Percentiles rank a stretch among this genome's conserved stretches.
Conservation (phyloP, 2,329 filamentous ascomycete species). For the Fonsecaea pugnacius region DNA sequence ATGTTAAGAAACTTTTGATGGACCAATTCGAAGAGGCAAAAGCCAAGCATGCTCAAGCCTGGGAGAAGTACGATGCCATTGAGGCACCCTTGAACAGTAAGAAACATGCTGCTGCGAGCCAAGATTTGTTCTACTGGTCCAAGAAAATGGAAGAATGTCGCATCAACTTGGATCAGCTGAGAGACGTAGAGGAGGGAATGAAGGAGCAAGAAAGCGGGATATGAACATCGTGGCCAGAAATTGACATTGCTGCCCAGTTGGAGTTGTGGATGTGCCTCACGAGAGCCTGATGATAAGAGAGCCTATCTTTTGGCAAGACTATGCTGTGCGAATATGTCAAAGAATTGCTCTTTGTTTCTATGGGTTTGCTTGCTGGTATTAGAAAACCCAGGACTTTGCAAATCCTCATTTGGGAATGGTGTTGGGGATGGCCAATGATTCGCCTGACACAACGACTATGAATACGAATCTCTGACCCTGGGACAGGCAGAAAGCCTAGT, state of each 20-base stretch:
- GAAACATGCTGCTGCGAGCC: constrained; percentile 35
- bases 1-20: constrained; percentile 79
- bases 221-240: background rate
- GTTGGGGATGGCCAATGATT: background rate
- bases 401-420: background rate
- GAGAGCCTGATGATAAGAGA: background rate
- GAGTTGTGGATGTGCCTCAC: background rate
- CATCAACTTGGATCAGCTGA: constrained; percentile 37
- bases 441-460: background rate
- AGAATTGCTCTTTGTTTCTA: background rate
- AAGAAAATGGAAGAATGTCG: constrained; percentile 39
- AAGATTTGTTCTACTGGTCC: constrained; percentile 36
- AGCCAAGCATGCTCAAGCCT: constrained; percentile 62
- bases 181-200: constrained; percentile 39
- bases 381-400: background rate
- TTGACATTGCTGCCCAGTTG: background rate
- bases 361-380: background rate
- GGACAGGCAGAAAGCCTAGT: background rate
- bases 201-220: constrained; percentile 22
- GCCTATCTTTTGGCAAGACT: background rate
- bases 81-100: constrained; percentile 36
- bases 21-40: constrained; percentile 81
- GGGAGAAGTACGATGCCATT: constrained; percentile 37
- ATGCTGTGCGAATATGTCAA: background rate
- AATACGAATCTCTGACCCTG: background rate